A percentile compares a stretch with the other conserved stretches of the same genome.
Conservation (phyloP, 192 early-diverging fungal species). For the Podila verticillata region DNA sequence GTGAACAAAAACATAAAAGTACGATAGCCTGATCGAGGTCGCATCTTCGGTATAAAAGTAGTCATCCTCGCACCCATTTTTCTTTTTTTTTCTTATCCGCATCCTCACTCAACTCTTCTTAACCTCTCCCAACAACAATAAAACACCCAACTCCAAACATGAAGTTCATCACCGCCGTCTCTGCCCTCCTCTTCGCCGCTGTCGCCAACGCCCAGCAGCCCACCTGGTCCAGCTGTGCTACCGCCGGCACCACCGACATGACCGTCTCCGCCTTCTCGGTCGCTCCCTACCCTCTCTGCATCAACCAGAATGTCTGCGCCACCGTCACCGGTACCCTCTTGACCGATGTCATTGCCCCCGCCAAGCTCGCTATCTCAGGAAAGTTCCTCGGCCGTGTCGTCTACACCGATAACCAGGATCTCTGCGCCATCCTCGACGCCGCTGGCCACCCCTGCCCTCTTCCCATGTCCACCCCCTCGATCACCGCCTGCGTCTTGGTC, state of each 20-base stretch:
- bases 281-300: conserved; percentile 51
- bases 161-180: conserved; percentile 5
- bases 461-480: conserved; percentile 12
- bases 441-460: conserved; percentile 20
- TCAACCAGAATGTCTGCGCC: conserved; percentile 39
- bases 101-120: not conserved
- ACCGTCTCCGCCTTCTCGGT: conserved; percentile 50
- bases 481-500: conserved; percentile 29
- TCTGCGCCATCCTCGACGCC: conserved; percentile 6
- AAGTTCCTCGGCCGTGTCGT: conserved; percentile 16
- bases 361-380: conserved; percentile 15
- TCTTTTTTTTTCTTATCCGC: not conserved
- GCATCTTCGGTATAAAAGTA: no score
- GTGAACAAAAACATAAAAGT: no score
- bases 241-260: conserved; percentile 54
- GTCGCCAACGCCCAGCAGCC: conserved; percentile 3
- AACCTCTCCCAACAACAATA: not conserved
- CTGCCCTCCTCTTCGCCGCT: not conserved
- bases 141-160: not conserved
- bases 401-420: conserved; percentile 20
- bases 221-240: conserved; percentile 23
- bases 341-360: conserved; percentile 27
- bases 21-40: no score
- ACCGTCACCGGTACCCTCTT: conserved; percentile 29
- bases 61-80: no score